Percentiles rank a stretch among this genome's conserved stretches.
These are phyloP conservation scores for Ceraceosorus bombacis DNA, from an alignment of 1,284 basidiomycete species.

Conservation along the genomic window DNA sequence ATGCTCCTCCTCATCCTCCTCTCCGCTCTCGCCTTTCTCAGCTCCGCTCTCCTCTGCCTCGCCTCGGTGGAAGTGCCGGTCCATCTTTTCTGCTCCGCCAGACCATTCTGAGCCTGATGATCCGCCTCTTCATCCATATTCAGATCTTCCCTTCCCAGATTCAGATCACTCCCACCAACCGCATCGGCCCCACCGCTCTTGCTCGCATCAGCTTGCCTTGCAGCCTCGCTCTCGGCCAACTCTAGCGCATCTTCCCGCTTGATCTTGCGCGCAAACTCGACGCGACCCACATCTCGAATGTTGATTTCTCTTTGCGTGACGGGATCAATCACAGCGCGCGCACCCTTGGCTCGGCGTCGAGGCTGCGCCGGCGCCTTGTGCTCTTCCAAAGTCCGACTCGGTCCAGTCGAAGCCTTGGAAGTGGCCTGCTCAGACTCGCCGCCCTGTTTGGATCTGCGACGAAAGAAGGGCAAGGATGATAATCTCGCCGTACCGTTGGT, in stretches of 20 bases:
- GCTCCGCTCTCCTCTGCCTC: neutral
- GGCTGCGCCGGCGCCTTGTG: conserved; percentile 10
- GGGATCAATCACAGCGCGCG: conserved; percentile 19
- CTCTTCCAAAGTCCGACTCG: conserved; percentile 3
- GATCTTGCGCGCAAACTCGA: conserved; percentile 18
- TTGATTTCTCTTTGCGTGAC: conserved; percentile 16
- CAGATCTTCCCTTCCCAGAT: neutral
- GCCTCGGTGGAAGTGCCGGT: neutral
- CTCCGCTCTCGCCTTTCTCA: no score
- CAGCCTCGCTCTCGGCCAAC: neutral
- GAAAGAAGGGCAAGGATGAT: neutral
- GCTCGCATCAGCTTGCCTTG: no score
- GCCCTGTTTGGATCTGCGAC: neutral
- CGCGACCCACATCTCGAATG: conserved; percentile 20
- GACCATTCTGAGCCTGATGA: neutral
- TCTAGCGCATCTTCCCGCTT: conserved; percentile 5
- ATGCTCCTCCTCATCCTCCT: no score
- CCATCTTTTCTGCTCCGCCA: neutral
- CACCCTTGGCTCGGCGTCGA: conserved; percentile 6
- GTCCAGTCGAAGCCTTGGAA: neutral
- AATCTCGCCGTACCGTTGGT: neutral
- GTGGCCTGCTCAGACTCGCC: neutral
- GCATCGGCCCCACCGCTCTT: no score
- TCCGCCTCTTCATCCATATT: neutral
- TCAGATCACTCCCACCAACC: no score